Evolutionary conservation across 2,329 filamentous ascomycete genomes (phyloP).

Genomic region (Cladophialophora bantiana): DNA sequence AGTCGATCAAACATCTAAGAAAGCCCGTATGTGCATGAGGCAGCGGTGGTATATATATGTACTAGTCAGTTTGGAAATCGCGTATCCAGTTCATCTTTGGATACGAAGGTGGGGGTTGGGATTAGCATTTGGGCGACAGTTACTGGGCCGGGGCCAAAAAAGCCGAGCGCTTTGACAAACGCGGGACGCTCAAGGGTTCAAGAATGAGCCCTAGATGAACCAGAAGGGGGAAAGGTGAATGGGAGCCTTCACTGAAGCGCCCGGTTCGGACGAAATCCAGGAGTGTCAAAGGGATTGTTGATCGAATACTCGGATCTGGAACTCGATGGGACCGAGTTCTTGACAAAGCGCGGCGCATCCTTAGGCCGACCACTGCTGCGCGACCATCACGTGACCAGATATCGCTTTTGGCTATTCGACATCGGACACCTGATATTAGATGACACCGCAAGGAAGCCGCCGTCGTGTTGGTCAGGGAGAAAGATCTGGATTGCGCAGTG

Average conservation of each 20-base stretch:
- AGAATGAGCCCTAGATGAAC: background rate
- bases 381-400: background rate
- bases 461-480: background rate
- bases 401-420: background rate
- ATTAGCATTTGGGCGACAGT: background rate
- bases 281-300: slow-evolving; percentile 5
- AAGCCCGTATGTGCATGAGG: background rate
- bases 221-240: background rate
- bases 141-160: background rate
- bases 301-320: slow-evolving; percentile 14
- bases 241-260: background rate
- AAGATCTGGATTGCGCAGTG: background rate
- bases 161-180: background rate
- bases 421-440: background rate
- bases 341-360: slow-evolving; percentile 5
- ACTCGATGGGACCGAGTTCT: slow-evolving; percentile 4
- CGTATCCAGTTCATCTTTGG: background rate
- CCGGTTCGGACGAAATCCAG: slow-evolving; percentile 10
- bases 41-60: background rate
- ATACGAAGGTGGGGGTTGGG: background rate
- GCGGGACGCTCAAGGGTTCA: slow-evolving; percentile 2
- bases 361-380: background rate
- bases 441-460: background rate
- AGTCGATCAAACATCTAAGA: background rate
- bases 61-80: background rate